Conservation (phyloP, 2,329 filamentous ascomycete species). For the Sporothrix euskadiensis region DNA sequence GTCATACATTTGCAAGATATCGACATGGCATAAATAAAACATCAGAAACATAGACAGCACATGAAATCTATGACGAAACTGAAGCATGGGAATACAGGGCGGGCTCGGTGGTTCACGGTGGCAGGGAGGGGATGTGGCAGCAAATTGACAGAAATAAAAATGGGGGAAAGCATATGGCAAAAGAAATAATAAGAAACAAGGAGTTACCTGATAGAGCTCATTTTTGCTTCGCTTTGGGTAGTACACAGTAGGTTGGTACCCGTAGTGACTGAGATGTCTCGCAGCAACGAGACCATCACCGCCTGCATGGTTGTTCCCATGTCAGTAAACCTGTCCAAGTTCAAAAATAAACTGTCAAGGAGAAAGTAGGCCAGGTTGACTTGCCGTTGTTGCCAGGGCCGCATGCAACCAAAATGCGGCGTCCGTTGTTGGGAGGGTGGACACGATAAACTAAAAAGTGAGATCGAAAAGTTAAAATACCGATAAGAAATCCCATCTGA, state of each 20-base stretch:
- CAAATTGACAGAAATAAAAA: neutral
- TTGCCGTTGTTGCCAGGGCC: constrained; percentile 75
- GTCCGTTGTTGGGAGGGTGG: constrained; percentile 72
- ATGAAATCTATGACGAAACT: neutral
- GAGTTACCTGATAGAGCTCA: constrained; percentile 75
- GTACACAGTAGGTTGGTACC: constrained; percentile 84
- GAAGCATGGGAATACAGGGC: neutral
- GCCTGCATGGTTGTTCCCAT: constrained; percentile 63
- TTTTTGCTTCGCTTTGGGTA: constrained; percentile 92
- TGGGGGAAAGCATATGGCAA: neutral
- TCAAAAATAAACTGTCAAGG: too few relatives aligned
- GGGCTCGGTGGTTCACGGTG: neutral
- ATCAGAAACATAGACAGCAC: neutral
- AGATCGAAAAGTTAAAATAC: neutral
- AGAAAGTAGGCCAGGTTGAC: constrained; percentile 23
- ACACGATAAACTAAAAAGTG: constrained; percentile 70
- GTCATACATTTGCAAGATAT: neutral
- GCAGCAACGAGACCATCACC: constrained; percentile 95
- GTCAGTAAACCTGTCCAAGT: neutral
- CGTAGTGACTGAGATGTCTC: constrained; percentile 86
- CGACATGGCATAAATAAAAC: constrained; percentile 11
- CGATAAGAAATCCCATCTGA: neutral
- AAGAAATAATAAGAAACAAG: constrained; percentile 10
- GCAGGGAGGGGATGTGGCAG: neutral
- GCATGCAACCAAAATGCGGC: constrained; percentile 80